phyloP scores from a whole-genome alignment of 345 rosid genomes.

The Syzygium aqueum region DNA sequence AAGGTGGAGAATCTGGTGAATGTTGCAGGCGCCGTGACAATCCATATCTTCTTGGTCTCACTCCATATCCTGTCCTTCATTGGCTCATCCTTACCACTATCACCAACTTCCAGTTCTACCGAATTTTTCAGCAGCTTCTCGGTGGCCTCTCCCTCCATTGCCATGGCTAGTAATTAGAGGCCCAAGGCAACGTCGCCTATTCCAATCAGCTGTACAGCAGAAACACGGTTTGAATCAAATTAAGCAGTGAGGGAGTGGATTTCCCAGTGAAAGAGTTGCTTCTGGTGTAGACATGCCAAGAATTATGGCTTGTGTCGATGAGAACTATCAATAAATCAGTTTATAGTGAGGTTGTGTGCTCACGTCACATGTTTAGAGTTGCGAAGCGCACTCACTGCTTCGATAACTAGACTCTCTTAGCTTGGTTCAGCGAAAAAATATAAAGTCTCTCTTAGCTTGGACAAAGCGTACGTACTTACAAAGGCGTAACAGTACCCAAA shows the following conservation, averaged over 20 bases:
- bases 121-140: constrained; percentile 11
- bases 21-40: constrained; percentile 67
- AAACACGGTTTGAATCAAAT: not conserved
- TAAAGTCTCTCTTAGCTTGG: not conserved
- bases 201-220: not conserved
- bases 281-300: not conserved
- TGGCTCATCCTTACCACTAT: not conserved
- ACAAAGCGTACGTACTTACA: not conserved
- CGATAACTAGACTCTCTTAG: not conserved
- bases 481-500: not conserved
- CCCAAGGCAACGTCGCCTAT: not conserved
- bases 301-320: not conserved
- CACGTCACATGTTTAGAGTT: not conserved
- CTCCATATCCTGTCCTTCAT: constrained; percentile 35
- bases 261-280: not conserved
- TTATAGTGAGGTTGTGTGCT: not conserved
- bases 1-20: constrained; percentile 61
- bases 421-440: not conserved
- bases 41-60: constrained; percentile 63
- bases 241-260: not conserved
- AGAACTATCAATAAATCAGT: not conserved
- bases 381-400: not conserved
- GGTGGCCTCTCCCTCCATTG: constrained; percentile 19
- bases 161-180: not conserved
- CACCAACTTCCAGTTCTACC: not conserved